Percentiles rank a stretch among this genome's conserved stretches.
Conservation (phyloP, 2,329 filamentous ascomycete genomes). For the Tricladium varicosporioides region DNA sequence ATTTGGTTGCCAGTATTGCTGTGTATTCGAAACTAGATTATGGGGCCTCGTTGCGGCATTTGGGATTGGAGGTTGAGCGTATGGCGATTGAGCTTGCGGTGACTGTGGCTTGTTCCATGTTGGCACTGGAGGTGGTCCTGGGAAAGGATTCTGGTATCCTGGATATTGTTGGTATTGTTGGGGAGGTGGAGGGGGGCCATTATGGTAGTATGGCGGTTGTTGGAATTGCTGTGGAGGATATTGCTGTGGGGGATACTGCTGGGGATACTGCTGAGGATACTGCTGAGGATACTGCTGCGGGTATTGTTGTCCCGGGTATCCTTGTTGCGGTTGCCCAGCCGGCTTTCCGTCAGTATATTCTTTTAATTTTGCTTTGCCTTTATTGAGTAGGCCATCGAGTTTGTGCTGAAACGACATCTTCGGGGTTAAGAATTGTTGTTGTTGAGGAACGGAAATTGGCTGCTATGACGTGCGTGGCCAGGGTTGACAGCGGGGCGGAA, state of each 20-base stretch:
- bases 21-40: neutral
- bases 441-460: too few species aligned
- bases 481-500: too few species aligned
- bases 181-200: neutral
- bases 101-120: neutral
- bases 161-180: neutral
- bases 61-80: too few species aligned
- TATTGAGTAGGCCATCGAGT: conserved; percentile 6
- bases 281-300: neutral
- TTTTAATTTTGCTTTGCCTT: conserved; percentile 9
- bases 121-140: conserved; percentile 2
- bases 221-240: conserved; percentile 1
- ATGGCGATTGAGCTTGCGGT: conserved; percentile 1
- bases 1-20: conserved; percentile 50
- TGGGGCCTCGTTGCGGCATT: neutral
- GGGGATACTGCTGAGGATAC: neutral
- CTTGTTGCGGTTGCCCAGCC: conserved; percentile 1
- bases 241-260: neutral
- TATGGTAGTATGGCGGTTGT: neutral
- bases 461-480: too few species aligned
- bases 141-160: neutral
- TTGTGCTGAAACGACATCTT: conserved; percentile 6
- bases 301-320: neutral
- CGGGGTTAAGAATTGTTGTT: too few species aligned
- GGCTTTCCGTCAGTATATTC: conserved; percentile 1